Base-by-base conservation (phyloP, 1,284 basidiomycete species). In the Cutaneotrichosporon cutaneum region DNA sequence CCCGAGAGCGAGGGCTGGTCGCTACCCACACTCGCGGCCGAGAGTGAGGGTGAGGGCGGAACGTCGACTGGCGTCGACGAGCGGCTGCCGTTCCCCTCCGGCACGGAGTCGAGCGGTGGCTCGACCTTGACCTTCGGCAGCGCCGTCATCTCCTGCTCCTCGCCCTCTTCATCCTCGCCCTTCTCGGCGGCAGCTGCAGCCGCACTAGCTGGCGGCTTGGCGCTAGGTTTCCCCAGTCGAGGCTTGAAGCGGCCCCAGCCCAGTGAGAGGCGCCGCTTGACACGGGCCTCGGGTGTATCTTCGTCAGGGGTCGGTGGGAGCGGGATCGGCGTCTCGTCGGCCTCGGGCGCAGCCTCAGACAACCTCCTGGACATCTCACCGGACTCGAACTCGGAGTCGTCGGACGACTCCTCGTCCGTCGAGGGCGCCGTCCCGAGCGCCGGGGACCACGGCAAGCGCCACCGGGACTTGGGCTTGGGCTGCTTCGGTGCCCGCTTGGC, bases 191-290 rank as follows among this genome's bases (percentile, higher is more conserved):
- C 9, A 13, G 13, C 16, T 5, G 24, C 27, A 7, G 24, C 26
- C 10, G 48, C 4, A 5, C 44, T 50, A 4, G 50, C 16, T 3
- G 57, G 32, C 47, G 27, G 35, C 35, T 48, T 58, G 30, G 47
- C 10, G 3, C 21, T 8, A 2, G 32, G 22, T 44, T 67, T 69
- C 9, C 64, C 64, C 4, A 72, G 60, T 14, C 69, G 65, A 1
- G 72, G 72, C 54, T 71, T 67, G 59, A 75, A 74, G 24, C 65
- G 67, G 21, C 64, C 67, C 71, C 70, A 72, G 9, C 68, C 67
- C 3, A 69, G 56, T 13, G 63, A 63, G 57, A 72, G 65, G 32
- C 68, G 61, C 42, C 67, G 66, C 62, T 69, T 68, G 27, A 54
- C 62, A 6, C 58, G 51, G 6, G 48, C 61, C 47, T 68, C 65